Evolutionary conservation across 1,284 basidiomycete species (phyloP), one percentile per base, ranked within the genome.

Genomic region (Fistulina hepatica): DNA sequence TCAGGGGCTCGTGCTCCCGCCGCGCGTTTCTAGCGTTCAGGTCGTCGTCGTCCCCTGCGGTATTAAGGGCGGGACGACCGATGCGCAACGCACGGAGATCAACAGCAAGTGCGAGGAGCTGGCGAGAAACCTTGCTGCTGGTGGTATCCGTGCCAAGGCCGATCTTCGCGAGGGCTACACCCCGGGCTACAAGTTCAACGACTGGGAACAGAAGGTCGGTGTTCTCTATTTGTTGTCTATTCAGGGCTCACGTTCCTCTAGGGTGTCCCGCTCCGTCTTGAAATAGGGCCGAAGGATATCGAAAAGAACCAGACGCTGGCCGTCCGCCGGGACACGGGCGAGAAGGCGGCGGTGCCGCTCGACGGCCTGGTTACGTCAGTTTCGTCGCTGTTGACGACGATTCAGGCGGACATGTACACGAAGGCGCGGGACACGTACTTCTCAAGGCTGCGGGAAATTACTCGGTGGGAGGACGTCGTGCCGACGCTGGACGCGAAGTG

Each of bases 171-270:
- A 97, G 13, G 90, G 86, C 19, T 95, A 98, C 65, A 97, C 91
- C 34, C 94, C 94, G 11, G 94, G 94, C 31, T 98, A 83, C 70
- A 99, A 98, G 67, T 99, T 97, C 68, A 97, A 97, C 59, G 90
- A 97, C 57, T 97, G 94, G 92, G 95, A 99, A 67, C 82, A 95
- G 64, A 90, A 92, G 73, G 86, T 81, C 45, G 46, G 45, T 35
- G 45, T 12, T 37, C 12, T 28, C 21, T 33, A 28, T 33, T 16
- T 33, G 26, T 7, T 31, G 26, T 40, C 19, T 25, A 13, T 9
- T 13, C 0, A 46, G 32, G 22, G 30, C 1, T 41, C 11, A 39
- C 40, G 35, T 26, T 34, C 22, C 33, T 34, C 11, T 46, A 89
- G 84, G 95, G 95, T 60, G 91, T 97, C 21, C 95, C 94, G 16